Evolutionary conservation across 805 yeast species (phyloP), one percentile per base, ranked within the genome.

Genomic region (Candida sithepensis): DNA sequence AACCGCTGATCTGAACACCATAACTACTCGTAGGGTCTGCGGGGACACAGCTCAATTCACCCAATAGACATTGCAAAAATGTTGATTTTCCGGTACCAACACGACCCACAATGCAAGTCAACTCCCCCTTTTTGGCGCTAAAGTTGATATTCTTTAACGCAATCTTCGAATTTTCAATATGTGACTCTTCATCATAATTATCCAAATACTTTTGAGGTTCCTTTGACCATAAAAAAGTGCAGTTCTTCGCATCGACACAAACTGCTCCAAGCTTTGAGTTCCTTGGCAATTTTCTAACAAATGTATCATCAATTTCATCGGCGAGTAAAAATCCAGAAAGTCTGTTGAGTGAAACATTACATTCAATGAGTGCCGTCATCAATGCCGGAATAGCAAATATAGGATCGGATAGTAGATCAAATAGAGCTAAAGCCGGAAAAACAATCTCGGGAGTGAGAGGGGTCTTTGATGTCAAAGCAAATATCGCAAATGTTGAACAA

Each of bases 31-130:
- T 61, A 16, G 60, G 50, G 46, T 66, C 60, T 3, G 61, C 44
- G 3, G 69, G 59, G 9, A 63, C 52, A 42, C 74, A 67, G 13
- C 73, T 69, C n/a, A 82, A 60, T 43, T 77, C 78, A 6, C 88
- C 88, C 24, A 81, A 55, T 12, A 82, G 57, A 13, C 82, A 71
- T 50, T 76, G 73, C 42, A 82, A 64, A 23, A 79, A 67, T 0
- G 88, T 77, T 2, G 85, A 74, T 55, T 84, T 84, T 43, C 89
- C 89, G 13, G 84, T 64, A 3, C 88, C 88, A 28, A 84, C 88
- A 55, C 78, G 68, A 10, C 88, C 88, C 22, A 83, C 82, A 44
- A 84, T 65, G 63, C 88, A 81, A 1, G 79, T 69, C 46, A 84
- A 65, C 33, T 73, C 69, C 4, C 84, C 83, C 55, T 74, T 75